Conservation (phyloP, 1,284 basidiomycete genomes). For the Exobasidium rhododendri region DNA sequence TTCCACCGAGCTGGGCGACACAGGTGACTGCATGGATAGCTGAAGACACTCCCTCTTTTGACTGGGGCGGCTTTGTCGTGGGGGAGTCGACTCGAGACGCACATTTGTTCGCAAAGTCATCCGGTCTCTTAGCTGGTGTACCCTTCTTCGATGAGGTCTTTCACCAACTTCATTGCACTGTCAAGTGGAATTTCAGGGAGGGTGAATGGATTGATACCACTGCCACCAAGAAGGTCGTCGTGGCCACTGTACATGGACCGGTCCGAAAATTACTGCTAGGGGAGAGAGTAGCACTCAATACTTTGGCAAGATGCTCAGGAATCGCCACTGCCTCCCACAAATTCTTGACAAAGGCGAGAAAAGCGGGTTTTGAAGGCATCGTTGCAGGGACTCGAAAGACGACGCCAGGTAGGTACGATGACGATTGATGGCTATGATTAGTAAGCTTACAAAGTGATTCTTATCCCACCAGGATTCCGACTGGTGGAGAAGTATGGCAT, state of each 20-base stretch:
- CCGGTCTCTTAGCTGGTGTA: constrained; percentile 85
- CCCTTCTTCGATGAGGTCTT: constrained; percentile 97
- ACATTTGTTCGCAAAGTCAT: constrained; percentile 75
- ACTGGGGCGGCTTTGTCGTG: constrained; percentile 95
- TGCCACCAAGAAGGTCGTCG: constrained; percentile 59
- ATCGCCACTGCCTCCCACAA: constrained; percentile 88
- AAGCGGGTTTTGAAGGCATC: constrained; percentile 78
- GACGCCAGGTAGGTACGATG: constrained; percentile 67
- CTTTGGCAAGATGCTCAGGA: constrained; percentile 90
- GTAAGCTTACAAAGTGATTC: not conserved
- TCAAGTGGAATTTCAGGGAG: constrained; percentile 88
- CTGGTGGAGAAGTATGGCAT: constrained; percentile 98
- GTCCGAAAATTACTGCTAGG: constrained; percentile 85
- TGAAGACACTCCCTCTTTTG: constrained; percentile 94
- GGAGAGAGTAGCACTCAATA: constrained; percentile 89
- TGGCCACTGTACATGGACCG: constrained; percentile 87
- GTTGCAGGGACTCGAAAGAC: constrained; percentile 97
- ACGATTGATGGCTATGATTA: not conserved
- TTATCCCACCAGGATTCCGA: constrained; percentile 62
- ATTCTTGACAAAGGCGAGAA: constrained; percentile 75
- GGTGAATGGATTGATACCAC: constrained; percentile 62
- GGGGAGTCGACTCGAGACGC: constrained; percentile 84
- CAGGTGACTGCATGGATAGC: constrained; percentile 79
- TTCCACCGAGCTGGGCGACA: constrained; percentile 59
- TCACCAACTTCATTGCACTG: constrained; percentile 81